phyloP scores from a whole-genome alignment of 1,284 basidiomycete genomes.

The Athelia psychrophila region DNA sequence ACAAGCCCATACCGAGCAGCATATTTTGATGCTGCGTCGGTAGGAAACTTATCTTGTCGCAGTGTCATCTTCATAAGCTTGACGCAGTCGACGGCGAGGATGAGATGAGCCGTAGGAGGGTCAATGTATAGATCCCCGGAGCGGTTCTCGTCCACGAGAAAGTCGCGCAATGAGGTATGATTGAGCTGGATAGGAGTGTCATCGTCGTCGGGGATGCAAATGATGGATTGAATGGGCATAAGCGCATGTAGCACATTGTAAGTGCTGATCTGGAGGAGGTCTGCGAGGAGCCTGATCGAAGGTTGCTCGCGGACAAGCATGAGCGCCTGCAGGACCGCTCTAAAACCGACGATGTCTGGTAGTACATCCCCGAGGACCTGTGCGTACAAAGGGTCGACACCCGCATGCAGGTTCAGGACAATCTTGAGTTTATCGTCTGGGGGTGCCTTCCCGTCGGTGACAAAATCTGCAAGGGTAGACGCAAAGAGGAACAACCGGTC shows the following conservation, averaged over 20 bases:
- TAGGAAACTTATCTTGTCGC: background rate
- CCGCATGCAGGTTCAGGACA: background rate
- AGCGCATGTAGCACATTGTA: background rate
- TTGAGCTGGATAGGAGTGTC: background rate
- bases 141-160: background rate
- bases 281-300: background rate
- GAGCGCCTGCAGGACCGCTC: background rate
- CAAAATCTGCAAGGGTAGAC: background rate
- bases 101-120: background rate
- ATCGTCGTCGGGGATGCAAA: background rate
- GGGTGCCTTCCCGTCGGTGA: background rate
- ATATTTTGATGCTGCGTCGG: background rate
- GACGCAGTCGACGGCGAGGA: background rate
- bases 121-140: background rate
- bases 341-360: background rate
- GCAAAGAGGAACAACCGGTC: background rate
- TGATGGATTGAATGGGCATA: background rate
- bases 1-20: background rate
- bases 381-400: background rate
- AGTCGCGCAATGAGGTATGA: background rate
- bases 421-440: background rate
- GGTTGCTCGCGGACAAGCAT: background rate
- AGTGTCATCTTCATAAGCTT: background rate
- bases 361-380: background rate
- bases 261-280: background rate